Base-by-base conservation (phyloP, 2,329 filamentous ascomycete species). In the Paracoccidioides brasiliensis region DNA sequence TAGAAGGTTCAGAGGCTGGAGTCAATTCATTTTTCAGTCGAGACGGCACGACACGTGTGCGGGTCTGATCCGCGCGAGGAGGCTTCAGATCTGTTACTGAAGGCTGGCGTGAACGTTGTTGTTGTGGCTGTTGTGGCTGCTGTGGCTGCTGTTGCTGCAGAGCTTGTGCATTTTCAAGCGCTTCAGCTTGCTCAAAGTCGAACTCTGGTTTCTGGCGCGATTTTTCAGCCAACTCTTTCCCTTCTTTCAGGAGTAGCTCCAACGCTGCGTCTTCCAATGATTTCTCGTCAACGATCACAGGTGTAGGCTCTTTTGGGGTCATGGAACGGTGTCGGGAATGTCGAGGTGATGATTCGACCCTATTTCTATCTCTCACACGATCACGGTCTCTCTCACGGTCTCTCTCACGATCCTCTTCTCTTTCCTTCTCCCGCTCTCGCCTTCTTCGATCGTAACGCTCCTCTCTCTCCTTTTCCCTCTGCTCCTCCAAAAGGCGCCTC, bases 181-280 rank as follows among this genome's bases (percentile, higher is more conserved):
- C 70, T 58, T 73, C 72, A 10, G 69, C 72, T 63, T 74, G 69
- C 62, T 73, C 76, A 60, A 68, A 76, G 61, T 80, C 77, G 56
- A 77, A 74, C 55, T 78, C 77, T 4, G 75, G 75, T 55, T 76
- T 73, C 57, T 74, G 71, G 41, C 70, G 69, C 3, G 74, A 72
- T 61, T 78, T 79, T 30, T 77, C 77, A 7, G 77, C 76, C 58
- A 78, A 70, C 59, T 78, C 73, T 61, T 79, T 74, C 50, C 78
- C 77, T 65, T 82, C 79, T 60, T 72, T 74, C 28, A 81, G 62
- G 9, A 82, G 70, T 58, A 77, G 64, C 56, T 79, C 73, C 53
- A 81, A 68, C 9, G 79, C 79, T 41, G 76, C 72, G 58, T 78
- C 75, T 61, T 81, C 79, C 48, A 82, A 64, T 15, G 76, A 73